Evolutionary conservation across 345 rosid species (phyloP).

Genomic region (thale cress (Arabidopsis thaliana)): TAIR10.1 NC_003071.7:14369001-14369500

Average conservation of each 20-base stretch:
- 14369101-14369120: neutral
- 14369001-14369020: slow-evolving; percentile 68
- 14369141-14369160: slow-evolving; percentile 5
- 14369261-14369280: neutral
- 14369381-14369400: slow-evolving; percentile 65
- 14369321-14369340: neutral
- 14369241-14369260: neutral
- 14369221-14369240: slow-evolving; percentile 12
- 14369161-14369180: neutral
- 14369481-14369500: neutral
- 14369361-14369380: slow-evolving; percentile 38
- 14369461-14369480: slow-evolving; percentile 39
- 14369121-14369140: slow-evolving; percentile 22
- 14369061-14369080: slow-evolving; percentile 10
- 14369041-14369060: slow-evolving; percentile 18
- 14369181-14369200: neutral
- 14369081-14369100: slow-evolving; percentile 20
- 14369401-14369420: slow-evolving; percentile 69
- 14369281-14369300: neutral
- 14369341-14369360: slow-evolving; percentile 51
- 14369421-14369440: slow-evolving; percentile 36
- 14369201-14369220: slow-evolving; percentile 14
- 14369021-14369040: slow-evolving; percentile 42
- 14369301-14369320: neutral
- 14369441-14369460: slow-evolving; percentile 49